Base-by-base conservation (phyloP, 192 early-diverging fungal species). In the Phycomyces blakesleeanus region DNA sequence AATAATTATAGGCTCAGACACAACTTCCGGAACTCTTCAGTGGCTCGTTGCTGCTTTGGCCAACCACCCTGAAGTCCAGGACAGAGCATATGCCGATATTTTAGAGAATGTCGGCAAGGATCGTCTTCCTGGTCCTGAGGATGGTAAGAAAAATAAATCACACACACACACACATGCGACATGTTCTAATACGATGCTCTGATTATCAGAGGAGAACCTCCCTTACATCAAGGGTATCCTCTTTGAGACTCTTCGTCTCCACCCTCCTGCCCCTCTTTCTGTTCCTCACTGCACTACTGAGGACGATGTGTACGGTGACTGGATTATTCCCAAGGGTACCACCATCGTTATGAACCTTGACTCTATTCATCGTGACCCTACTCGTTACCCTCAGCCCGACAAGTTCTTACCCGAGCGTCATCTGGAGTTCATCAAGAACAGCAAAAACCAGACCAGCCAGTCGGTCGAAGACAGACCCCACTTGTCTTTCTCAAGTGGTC, bases 391-490 rank as follows among this genome's bases (percentile, higher is more conserved):
- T 0, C 49, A 77, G 1, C 81, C 81, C 5, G 70, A 76, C 3
- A 74, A 64, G 55, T 83, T 81, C 24, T 61, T 71, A 27, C 81
- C 81, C 1, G 76, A 76, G 49, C 79, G 81, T 38, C 78, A 55
- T 52, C 2, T 53, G 4, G 16, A 57, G 10, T 18, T 64, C n/a
- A n/a, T n/a, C 26, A 37, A 39, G 34, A 38, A 39, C 14, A 18
- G 8, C 14, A 18, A 37, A 5, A 5, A 18, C 3, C 11, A 21
- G 20, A 51, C 29, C 3, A 56, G 38, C 12, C 24, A 44, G 3
- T 2, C 20, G 4, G 12, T 50, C 44, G 51, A 26, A 15, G 50
- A 64, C 15, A 38, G 52, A 11, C 38, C 37, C 15, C 60, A 69
- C 25, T 37, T 67, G 29, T 26, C 63, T 9, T 69, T 69, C 16